phyloP scores from a whole-genome alignment of 2,329 filamentous ascomycete genomes.

The Verticillium longisporum region DNA sequence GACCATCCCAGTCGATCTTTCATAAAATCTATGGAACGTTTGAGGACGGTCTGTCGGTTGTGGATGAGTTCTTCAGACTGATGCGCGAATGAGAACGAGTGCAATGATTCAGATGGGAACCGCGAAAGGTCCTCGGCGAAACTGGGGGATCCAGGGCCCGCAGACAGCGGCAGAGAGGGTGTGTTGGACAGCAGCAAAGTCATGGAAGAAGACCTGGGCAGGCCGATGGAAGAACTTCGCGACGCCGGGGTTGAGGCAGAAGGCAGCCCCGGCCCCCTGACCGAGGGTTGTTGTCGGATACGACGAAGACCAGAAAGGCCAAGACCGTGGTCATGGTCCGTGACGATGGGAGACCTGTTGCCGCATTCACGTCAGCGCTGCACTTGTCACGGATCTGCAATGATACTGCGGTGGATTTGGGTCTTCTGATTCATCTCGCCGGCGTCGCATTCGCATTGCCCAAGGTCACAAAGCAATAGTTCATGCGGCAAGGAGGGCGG shows the following conservation, averaged over 20 bases:
- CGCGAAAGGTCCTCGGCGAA: constrained; percentile 84
- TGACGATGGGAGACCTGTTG: constrained; percentile 69
- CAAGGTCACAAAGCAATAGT: background rate
- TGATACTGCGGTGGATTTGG: background rate
- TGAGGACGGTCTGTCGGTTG: constrained; percentile 86
- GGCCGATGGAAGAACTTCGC: constrained; percentile 47
- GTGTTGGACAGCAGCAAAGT: constrained; percentile 56
- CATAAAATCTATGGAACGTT: constrained; percentile 94
- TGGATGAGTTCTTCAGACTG: constrained; percentile 90
- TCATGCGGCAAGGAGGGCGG: background rate
- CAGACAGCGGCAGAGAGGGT: constrained; percentile 45
- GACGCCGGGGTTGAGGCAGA: constrained; percentile 57
- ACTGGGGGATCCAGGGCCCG: constrained; percentile 65
- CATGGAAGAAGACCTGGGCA: constrained; percentile 66
- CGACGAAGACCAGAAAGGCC: constrained; percentile 82
- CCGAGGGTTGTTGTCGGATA: constrained; percentile 79
- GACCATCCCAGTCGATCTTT: constrained; percentile 83
- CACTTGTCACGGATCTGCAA: constrained; percentile 3
- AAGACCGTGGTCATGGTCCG: constrained; percentile 81
- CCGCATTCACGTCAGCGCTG: constrained; percentile 7
- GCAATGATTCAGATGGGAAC: constrained; percentile 91
- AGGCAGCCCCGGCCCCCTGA: constrained; percentile 58
- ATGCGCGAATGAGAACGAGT: constrained; percentile 97
- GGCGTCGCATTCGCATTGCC: no score
- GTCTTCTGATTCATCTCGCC: background rate